These are phyloP conservation scores for Saccharomyces kudriavzevii DNA, from an alignment of 805 yeast genomes.

Conservation along the genomic window DNA sequence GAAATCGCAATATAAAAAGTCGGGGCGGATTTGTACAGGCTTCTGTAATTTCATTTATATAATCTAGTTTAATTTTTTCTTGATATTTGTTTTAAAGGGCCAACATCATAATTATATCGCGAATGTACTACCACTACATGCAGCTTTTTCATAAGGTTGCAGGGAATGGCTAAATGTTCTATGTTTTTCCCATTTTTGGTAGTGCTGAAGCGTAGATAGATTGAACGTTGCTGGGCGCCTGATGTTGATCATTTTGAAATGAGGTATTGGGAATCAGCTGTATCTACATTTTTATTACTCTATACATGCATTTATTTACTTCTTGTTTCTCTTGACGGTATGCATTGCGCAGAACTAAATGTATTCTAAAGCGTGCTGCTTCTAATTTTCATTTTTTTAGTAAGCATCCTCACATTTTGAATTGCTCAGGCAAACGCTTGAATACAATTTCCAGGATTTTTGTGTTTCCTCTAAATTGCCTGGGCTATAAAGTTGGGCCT, in stretches of 20 bases:
- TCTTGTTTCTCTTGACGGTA: not conserved
- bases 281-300: slow-evolving; percentile 25
- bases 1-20: not conserved
- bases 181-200: slow-evolving; percentile 11
- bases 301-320: not conserved
- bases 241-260: slow-evolving; percentile 28
- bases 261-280: slow-evolving; percentile 37
- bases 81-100: slow-evolving; percentile 6
- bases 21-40: not conserved
- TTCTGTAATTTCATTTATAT: not conserved
- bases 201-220: slow-evolving; percentile 26
- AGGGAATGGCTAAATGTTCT: slow-evolving; percentile 10
- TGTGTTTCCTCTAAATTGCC: not conserved
- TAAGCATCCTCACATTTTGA: not conserved
- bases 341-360: not conserved
- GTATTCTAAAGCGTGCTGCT: not conserved
- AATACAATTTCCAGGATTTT: not conserved
- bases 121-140: slow-evolving; percentile 9
- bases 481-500: not conserved
- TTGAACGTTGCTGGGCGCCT: slow-evolving; percentile 38
- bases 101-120: slow-evolving; percentile 28
- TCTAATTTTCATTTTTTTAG: not conserved
- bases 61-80: not conserved
- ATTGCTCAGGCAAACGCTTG: not conserved
- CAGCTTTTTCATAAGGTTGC: slow-evolving; percentile 7